These are phyloP conservation scores for Obba rivulosa DNA, from an alignment of 768 basidiomycete genomes.

Conservation along the genomic window DNA sequence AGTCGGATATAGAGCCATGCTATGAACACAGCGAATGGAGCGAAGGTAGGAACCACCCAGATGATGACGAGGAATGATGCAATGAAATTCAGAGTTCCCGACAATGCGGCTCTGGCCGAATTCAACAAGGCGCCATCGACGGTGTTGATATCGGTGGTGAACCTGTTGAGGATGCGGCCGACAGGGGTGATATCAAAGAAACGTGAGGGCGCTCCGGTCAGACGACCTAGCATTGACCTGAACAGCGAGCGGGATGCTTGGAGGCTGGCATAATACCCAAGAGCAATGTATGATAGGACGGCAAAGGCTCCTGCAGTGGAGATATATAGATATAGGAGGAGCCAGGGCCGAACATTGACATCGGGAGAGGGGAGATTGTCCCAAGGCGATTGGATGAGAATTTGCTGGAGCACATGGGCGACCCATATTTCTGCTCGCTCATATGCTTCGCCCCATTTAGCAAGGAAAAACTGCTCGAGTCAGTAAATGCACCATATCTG, in stretches of 20 bases:
- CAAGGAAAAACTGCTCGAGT: constrained; percentile 51
- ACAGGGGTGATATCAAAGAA: constrained; percentile 75
- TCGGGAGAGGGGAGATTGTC: constrained; percentile 52
- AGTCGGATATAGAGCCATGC: constrained; percentile 64
- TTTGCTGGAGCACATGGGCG: neutral
- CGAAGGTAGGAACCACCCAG: constrained; percentile 56
- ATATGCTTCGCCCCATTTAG: constrained; percentile 68
- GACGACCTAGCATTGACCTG: constrained; percentile 42
- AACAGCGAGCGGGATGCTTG: constrained; percentile 63
- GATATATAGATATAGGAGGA: constrained; percentile 58
- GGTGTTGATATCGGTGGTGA: constrained; percentile 67
- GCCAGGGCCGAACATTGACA: constrained; percentile 58
- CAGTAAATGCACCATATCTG: neutral
- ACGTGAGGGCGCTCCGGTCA: constrained; percentile 58
- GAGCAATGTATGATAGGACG: constrained; percentile 47
- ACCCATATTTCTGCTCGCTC: constrained; percentile 25
- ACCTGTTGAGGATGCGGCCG: constrained; percentile 75
- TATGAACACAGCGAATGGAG: constrained; percentile 61
- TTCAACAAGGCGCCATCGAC: constrained; percentile 60
- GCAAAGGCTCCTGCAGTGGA: constrained; percentile 52
- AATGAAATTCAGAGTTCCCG: constrained; percentile 54
- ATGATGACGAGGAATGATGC: constrained; percentile 63
- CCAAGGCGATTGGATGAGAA: constrained; percentile 26
- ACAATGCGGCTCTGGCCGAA: constrained; percentile 49
- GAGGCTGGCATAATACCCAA: constrained; percentile 66